Evolutionary conservation across 1,139 yeast genomes (phyloP).

Genomic region (Sugiyamaella pinicola): DNA sequence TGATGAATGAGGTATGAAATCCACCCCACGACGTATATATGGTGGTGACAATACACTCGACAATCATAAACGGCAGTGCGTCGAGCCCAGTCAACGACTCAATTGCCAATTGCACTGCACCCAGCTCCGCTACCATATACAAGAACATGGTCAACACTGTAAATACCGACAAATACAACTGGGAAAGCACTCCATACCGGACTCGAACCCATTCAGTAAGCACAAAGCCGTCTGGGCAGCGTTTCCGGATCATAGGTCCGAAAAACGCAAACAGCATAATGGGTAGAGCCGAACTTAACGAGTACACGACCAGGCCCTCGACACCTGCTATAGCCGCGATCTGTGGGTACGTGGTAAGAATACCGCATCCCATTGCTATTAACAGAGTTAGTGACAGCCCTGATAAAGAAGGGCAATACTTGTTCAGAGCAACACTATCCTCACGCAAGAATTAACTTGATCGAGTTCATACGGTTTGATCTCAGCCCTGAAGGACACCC

Average conservation of each 20-base stretch:
- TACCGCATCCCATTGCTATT: slow-evolving; percentile 87
- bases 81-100: slow-evolving; percentile 76
- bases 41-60: slow-evolving; percentile 84
- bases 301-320: slow-evolving; percentile 83
- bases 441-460: slow-evolving; percentile 89
- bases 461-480: slow-evolving; percentile 81
- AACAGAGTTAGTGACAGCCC: slow-evolving; percentile 23
- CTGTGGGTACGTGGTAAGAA: slow-evolving; percentile 80
- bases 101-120: slow-evolving; percentile 76
- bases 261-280: slow-evolving; percentile 75
- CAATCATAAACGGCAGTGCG: slow-evolving; percentile 80
- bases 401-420: neutral
- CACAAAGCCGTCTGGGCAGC: slow-evolving; percentile 89
- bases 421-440: slow-evolving; percentile 46
- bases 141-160: slow-evolving; percentile 84
- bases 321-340: slow-evolving; percentile 85
- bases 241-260: slow-evolving; percentile 77
- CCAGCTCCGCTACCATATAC: slow-evolving; percentile 84
- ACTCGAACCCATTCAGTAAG: slow-evolving; percentile 93
- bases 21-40: slow-evolving; percentile 90
- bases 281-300: slow-evolving; percentile 81
- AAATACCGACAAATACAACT: slow-evolving; percentile 74
- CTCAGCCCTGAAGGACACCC: slow-evolving; percentile 69
- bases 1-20: slow-evolving; percentile 81
- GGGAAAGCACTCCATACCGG: slow-evolving; percentile 72